Evolutionary conservation across 202 grass and related monocot genomes (phyloP), one percentile per base, ranked within the genome.

Genomic region (Dendrocalamus latiflorus): DNA sequence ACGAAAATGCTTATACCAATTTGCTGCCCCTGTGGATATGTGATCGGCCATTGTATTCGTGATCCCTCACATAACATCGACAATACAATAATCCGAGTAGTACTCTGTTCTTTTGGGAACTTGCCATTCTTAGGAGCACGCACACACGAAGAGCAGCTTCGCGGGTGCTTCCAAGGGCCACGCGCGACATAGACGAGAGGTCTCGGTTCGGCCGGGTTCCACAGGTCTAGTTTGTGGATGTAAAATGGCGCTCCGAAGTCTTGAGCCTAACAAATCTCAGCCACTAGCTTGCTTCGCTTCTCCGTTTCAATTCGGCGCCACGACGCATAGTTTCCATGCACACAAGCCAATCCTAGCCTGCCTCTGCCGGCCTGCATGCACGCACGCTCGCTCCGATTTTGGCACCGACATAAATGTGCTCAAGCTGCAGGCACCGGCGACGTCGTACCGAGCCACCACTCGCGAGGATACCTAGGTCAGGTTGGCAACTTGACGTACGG

Each of bases 171-270:
- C 79, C 17, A 6, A 64, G 21, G 9, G 8, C 44, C 65, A 62
- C 55, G 42, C 8, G 28, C 15, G 47, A 44, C 10, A 9, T 8
- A 15, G 8, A 56, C 13, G 74, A 51, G 26, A n/a, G 6, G 2
- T 50, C 20, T 20, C 53, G 44, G 72, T 87, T 87, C 37, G 65
- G 85, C 79, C 71, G 72, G 79, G 78, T 87, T 77, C 79, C 85
- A 87, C 38, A 86, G n/a, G n/a, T n/a, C n/a, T n/a, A 77, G 62
- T 62, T 75, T 36, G 53, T n/a, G n/a, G n/a, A n/a, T n/a, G n/a
- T n/a, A n/a, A n/a, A n/a, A n/a, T 48, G 30, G 74, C 58, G 39
- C 72, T 65, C 55, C 28, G n/a, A 78, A 88, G 78, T 83, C 67
- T 73, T 67, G 74, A 54, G 50, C 30, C 67, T 78, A 67, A 78